Conservation (phyloP, 73 alveolate species). For the Tetrahymena thermophila region DNA sequence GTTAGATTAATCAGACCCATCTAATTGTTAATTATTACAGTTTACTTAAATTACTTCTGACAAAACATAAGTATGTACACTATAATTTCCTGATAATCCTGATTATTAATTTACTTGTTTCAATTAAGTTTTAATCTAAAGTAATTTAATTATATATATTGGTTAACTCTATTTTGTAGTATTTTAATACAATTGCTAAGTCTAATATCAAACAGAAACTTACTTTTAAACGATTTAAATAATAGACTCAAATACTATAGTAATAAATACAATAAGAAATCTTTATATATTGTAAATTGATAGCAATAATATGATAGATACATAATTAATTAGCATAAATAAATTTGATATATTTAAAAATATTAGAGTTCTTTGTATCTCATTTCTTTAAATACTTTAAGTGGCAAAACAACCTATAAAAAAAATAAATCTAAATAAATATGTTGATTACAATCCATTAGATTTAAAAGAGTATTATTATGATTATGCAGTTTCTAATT, state of each 20-base stretch:
- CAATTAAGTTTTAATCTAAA: too few species aligned
- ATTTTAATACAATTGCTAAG: not conserved
- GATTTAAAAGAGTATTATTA: not conserved
- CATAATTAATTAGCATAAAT: too few species aligned
- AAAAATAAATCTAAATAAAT: not conserved
- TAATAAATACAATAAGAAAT: too few species aligned
- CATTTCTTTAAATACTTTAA: too few species aligned
- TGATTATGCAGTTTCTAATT: not conserved
- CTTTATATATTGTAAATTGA: too few species aligned
- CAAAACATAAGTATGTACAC: not conserved
- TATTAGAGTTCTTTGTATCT: too few species aligned
- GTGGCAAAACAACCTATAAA: not conserved
- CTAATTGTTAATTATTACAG: not conserved
- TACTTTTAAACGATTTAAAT: too few species aligned
- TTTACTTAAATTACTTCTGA: not conserved
- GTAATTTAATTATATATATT: too few species aligned
- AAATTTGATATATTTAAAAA: too few species aligned
- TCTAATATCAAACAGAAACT: too few species aligned
- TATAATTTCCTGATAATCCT: not conserved
- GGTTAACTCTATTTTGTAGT: not conserved
- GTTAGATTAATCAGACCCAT: not conserved
- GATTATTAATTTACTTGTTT: not conserved
- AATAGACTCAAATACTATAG: not conserved
- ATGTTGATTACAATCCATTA: not conserved
- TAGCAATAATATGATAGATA: too few species aligned